Base-by-base conservation (phyloP, 352 stramenopile genomes). In the Peronospora belbahrii region DNA sequence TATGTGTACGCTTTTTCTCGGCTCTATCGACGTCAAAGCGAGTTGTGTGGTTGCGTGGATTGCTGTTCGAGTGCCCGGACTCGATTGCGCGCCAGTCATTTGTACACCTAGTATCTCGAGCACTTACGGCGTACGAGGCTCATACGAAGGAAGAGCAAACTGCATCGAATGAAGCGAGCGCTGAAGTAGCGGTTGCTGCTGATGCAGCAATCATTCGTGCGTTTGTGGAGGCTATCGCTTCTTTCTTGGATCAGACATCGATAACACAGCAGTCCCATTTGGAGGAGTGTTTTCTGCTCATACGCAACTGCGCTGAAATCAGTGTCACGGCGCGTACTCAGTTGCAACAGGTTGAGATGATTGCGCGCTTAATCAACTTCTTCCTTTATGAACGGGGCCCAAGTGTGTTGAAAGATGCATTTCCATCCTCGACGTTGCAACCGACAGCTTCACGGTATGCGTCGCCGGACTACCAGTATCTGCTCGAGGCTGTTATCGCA, bases 81-180 rank as follows among this genome's bases (percentile, higher is more conserved):
- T 83, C 78, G 14, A 89, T 88, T 33, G 79, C 83, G 13, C 78
- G 83, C 3, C 83, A 93, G 52, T 91, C 81, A 7, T 92, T 94
- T 65, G 81, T 88, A 18, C 77, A 92, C 33, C 48, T 94, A 8
- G 72, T 88, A 22, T 83, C 75, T 3, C 70, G 79, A 20, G 83
- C 79, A 18, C 52, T 94, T 9, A 79, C 71, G 0, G 69, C 74
- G 6, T 90, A 84, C 34, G 74, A 88, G 31, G 38, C 42, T 2
- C 77, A 90, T 45, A 59, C 72, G 40, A 78, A 72, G 39, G 25
- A 56, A 25, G 48, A 68, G n/a, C 46, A 77, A 15, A 14, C 52
- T 24, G 39, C 32, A 6, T 28, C 81, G 11, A 37, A 54, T 14
- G 34, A 52, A 23, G 36, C 31, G 14, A 50, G 33, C 25, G 52